Evolutionary conservation across 2,329 filamentous ascomycete genomes (phyloP), one percentile per base, ranked within the genome.

Genomic region (Alternaria triticimaculans): DNA sequence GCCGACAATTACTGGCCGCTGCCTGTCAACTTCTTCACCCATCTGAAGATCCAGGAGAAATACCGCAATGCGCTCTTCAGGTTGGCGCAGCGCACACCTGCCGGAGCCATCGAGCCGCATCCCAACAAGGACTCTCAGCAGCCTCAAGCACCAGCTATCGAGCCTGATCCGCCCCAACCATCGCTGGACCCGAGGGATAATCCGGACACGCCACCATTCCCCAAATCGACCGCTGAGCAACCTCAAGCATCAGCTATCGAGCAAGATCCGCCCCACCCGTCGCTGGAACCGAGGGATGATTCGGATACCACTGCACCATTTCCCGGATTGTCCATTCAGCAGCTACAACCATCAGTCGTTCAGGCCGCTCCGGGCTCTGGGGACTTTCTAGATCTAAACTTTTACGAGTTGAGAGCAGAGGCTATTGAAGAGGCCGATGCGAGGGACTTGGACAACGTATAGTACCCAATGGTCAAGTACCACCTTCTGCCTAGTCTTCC

Each of bases 1-100:
- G 67, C 72, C 3, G 30, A 54, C 0, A 41, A 61, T 5, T 67
- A 69, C 50, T 74, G 71, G 72, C 72, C 70, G 6, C 49, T 66
- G 11, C 64, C 66, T 14, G 30, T 56, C 20, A 44, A 33, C 28
- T n/a, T 63, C 15, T 55, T 25, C 6, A 62, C 66, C 8, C 60
- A 71, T 51, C 50, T 72, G 26, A 56, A 49, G 21, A 58, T 72
- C 4, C 61, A 63, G 18, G 58, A 61, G 45, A 69, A 62, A 30
- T 70, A 68, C 49, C 65, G 59, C 20, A 72, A 72, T 49, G 51
- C 58, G 6, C 43, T 60, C 14, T 60, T 60, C 28, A 58, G 51
- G 28, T 44, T 30, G 9, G 41, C 48, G 23, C 37, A 55, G 14
- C 53, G 25, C 23, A 6, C 26, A 28, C 9, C 43, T 48, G 8